phyloP scores from a whole-genome alignment of 148 eudicot species.

The Chenopodium suecicum region DNA sequence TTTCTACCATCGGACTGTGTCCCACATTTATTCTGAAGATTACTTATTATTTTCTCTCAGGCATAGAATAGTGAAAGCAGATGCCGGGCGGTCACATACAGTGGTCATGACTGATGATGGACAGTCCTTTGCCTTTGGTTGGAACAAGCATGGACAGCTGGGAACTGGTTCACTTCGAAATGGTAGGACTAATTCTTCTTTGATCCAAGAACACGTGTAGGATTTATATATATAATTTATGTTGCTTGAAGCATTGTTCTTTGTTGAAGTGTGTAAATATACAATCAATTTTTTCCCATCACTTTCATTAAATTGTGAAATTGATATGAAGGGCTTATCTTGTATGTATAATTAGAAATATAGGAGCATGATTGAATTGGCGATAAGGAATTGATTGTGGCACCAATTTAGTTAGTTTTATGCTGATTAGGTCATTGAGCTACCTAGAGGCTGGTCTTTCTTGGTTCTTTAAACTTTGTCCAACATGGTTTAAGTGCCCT shows the following conservation, averaged over 20 bases:
- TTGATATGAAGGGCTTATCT: neutral
- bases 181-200: conserved; percentile 42
- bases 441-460: neutral
- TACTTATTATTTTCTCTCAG: conserved; percentile 33
- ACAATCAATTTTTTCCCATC: neutral
- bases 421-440: neutral
- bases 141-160: conserved; percentile 99
- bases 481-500: neutral
- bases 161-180: conserved; percentile 81
- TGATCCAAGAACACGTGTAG: neutral
- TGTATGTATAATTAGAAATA: neutral
- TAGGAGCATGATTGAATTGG: neutral
- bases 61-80: conserved; percentile 73
- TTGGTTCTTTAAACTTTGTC: neutral
- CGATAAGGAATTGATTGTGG: neutral
- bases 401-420: neutral
- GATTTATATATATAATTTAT: neutral
- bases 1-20: neutral
- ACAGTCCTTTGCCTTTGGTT: conserved; percentile 78
- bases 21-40: neutral
- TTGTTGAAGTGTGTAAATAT: neutral
- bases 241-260: neutral
- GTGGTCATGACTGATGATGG: conserved; percentile 84
- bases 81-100: conserved; percentile 75
- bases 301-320: neutral